phyloP scores from a whole-genome alignment of 192 early-diverging fungal species.

The Coemansia sp. region DNA sequence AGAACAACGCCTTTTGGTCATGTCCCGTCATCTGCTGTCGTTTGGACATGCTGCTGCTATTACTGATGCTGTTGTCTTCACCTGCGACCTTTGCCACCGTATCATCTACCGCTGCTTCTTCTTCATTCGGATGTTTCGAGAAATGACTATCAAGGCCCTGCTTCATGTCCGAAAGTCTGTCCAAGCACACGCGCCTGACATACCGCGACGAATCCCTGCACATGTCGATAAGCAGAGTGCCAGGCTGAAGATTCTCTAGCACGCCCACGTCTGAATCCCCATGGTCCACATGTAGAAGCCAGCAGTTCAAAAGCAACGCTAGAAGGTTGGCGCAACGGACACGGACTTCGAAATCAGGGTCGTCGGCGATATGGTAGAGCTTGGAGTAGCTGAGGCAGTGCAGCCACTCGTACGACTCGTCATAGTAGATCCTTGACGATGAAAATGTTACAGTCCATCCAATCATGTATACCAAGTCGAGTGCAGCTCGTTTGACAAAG shows the following conservation, averaged over 20 bases:
- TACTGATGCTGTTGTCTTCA: not conserved
- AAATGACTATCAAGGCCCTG: not conserved
- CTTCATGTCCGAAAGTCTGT: conserved; percentile 23
- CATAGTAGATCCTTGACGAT: no score
- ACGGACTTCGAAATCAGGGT: conserved; percentile 53
- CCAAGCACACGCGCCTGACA: conserved; percentile 37
- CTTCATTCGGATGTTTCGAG: no score
- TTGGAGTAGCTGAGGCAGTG: conserved; percentile 6
- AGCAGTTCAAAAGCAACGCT: conserved; percentile 13
- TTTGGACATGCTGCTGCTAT: not conserved
- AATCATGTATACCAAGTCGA: conserved; percentile 20
- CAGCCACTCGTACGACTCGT: conserved; percentile 22
- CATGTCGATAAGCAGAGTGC: conserved; percentile 40
- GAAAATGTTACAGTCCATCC: not conserved
- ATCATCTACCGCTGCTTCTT: not conserved
- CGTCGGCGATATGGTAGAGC: conserved; percentile 30
- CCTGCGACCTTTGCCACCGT: not conserved
- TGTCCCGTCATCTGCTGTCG: not conserved
- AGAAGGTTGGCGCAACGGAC: conserved; percentile 32
- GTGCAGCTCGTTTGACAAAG: conserved; percentile 44
- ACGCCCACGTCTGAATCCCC: not conserved
- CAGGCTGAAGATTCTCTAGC: conserved; percentile 17
- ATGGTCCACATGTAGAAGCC: conserved; percentile 1
- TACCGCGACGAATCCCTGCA: conserved; percentile 51
- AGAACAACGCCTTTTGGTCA: conserved; percentile 5